Percentiles rank a stretch among this genome's conserved stretches.
Conservation (phyloP, 2,329 filamentous ascomycete genomes). For the Claviceps sp. region DNA sequence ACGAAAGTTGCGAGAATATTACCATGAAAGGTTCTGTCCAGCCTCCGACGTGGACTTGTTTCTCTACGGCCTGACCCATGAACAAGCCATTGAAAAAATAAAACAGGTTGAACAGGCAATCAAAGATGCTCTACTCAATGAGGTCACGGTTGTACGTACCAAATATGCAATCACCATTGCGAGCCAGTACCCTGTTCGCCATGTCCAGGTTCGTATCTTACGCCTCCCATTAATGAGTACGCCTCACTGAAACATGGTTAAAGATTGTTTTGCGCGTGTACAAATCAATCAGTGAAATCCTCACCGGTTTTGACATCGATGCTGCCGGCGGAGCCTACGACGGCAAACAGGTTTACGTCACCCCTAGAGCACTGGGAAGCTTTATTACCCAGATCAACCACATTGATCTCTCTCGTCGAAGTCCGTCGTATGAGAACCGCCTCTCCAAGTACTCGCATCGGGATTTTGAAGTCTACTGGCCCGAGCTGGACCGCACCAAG, state of each 20-base stretch:
- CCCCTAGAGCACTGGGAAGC: constrained; percentile 62
- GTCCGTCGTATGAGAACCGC: constrained; percentile 77
- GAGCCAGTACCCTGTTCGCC: constrained; percentile 69
- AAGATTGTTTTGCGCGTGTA: constrained; percentile 77
- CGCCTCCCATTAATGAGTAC: not conserved
- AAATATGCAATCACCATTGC: constrained; percentile 82
- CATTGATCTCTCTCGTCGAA: constrained; percentile 65
- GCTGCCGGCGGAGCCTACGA: constrained; percentile 72
- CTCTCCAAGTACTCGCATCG: constrained; percentile 75
- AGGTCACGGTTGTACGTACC: constrained; percentile 71
- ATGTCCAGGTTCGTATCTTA: constrained; percentile 43
- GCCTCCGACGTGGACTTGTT: constrained; percentile 83
- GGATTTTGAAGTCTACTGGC: constrained; percentile 76
- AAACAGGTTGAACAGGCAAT: constrained; percentile 66
- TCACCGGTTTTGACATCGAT: constrained; percentile 82
- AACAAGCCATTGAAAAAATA: constrained; percentile 71
- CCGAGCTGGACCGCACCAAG: constrained; percentile 56
- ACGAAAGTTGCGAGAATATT: constrained; percentile 54
- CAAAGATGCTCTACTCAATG: constrained; percentile 64
- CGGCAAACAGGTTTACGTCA: constrained; percentile 62
- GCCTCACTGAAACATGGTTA: not conserved
- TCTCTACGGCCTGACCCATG: constrained; percentile 64
- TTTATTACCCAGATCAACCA: constrained; percentile 75
- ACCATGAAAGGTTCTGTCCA: constrained; percentile 67
- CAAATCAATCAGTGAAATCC: constrained; percentile 69